phyloP scores from a whole-genome alignment of 192 early-diverging fungal genomes.

The Lobulomyces angularis region DNA sequence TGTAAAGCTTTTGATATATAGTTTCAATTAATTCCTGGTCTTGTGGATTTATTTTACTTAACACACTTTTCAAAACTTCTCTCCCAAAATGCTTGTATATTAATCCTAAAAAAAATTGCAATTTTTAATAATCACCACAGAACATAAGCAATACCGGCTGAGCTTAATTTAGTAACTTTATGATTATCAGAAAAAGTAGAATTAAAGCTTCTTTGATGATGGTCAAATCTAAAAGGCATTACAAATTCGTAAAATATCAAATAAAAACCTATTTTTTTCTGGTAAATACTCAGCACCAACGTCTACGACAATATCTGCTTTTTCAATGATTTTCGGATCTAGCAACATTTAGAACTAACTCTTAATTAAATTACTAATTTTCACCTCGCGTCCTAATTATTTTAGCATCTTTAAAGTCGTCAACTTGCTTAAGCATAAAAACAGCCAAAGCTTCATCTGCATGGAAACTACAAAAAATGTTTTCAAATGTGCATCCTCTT shows the following conservation, averaged over 20 bases:
- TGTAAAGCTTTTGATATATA: conserved; percentile 75
- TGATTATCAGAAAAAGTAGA: conserved; percentile 71
- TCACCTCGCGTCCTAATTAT: conserved; percentile 7
- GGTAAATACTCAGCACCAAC: conserved; percentile 88
- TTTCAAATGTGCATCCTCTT: not conserved
- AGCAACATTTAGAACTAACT: conserved; percentile 70
- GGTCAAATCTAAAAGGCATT: too few relatives aligned
- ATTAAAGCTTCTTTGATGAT: conserved; percentile 87
- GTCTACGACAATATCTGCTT: conserved; percentile 82
- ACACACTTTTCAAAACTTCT: conserved; percentile 49
- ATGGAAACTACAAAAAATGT: conserved; percentile 15
- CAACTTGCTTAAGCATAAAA: conserved; percentile 62
- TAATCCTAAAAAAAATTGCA: conserved; percentile 3
- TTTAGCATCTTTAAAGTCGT: conserved; percentile 30
- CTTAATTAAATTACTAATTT: conserved; percentile 6
- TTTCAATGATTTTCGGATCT: conserved; percentile 61
- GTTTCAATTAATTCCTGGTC: conserved; percentile 55
- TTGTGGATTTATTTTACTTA: conserved; percentile 24
- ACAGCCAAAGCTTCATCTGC: conserved; percentile 85
- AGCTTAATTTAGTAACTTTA: conserved; percentile 73
- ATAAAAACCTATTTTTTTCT: conserved; percentile 40
- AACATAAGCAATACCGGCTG: conserved; percentile 93
- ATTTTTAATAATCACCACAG: conserved; percentile 4
- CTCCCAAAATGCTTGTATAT: conserved; percentile 66
- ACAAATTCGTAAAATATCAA: too few relatives aligned